Base-by-base conservation (phyloP, 1,284 basidiomycete species). In the Sporisorium scitamineum region DNA sequence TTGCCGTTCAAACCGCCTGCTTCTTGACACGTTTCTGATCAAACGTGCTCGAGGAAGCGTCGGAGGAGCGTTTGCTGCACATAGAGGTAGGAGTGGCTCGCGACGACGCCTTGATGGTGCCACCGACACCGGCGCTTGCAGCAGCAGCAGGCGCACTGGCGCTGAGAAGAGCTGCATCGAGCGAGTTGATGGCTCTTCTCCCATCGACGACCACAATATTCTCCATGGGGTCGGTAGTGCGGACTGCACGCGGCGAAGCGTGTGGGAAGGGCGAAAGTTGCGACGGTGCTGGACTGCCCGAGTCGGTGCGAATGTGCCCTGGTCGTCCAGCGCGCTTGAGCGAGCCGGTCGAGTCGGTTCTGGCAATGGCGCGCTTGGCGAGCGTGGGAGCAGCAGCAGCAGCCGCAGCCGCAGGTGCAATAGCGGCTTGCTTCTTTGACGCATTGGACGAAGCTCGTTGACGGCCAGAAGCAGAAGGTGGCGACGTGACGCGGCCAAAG, bases 231-330 rank as follows among this genome's bases (percentile, higher is more conserved):
- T 68, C 58, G 8, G 64, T 65, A 1, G 56, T 77, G 16, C 63
- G 55, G 10, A 62, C 52, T 16, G 75, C 70, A 11, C 63, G 50
- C 5, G 73, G 73, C 37, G 76, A 76, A 27, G 74, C 82, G 60
- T 84, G 83, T 3, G 83, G 83, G 58, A 84, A 84, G 6, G 83
- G 83, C 13, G 83, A 83, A 7, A 83, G 71, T 14, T 79, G 64
- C 11, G 80, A 82, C 11, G 83, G 83, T 16, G 83, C 83, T 6
- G 83, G 83, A 44, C 77, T 80, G 18, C 79, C 76, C 9, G 79
- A 80, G 18, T 57, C 37, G 14, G 76, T 60, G 26, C 80, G 68
- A 9, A 70, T 61, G 39, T 72, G 64, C 0, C 70, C 63, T 1
- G 69, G 61, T 20, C 72, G 60, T 7, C 68, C 63, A 10, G 56